phyloP scores from a whole-genome alignment of 2,329 filamentous ascomycete species.

The Myriosclerotinia duriaeana region DNA sequence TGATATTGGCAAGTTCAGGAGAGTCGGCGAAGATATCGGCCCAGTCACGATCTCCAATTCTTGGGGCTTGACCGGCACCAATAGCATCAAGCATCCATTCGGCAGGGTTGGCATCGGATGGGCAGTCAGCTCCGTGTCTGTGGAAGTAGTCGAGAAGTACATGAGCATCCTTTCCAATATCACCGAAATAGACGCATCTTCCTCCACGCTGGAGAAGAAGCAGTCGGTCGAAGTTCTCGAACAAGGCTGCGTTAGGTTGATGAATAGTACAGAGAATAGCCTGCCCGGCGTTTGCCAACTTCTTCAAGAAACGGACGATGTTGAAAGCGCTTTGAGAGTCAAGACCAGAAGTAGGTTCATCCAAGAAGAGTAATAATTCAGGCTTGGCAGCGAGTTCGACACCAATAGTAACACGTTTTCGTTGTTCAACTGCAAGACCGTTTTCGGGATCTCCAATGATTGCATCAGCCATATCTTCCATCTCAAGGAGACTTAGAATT shows the following conservation, averaged over 20 bases:
- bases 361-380: constrained; percentile 58
- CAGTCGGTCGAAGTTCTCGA: constrained; percentile 68
- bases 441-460: constrained; percentile 61
- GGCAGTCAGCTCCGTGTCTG: constrained; percentile 51
- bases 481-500: constrained; percentile 62
- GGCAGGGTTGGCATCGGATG: constrained; percentile 54
- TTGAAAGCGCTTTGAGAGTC: constrained; percentile 60
- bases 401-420: constrained; percentile 65
- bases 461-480: constrained; percentile 65
- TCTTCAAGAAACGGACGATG: constrained; percentile 59
- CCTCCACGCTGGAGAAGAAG: constrained; percentile 63
- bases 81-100: constrained; percentile 65
- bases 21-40: constrained; percentile 61
- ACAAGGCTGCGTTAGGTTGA: constrained; percentile 67
- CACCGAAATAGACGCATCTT: constrained; percentile 65
- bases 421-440: constrained; percentile 64
- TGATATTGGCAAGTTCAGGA: constrained; percentile 55
- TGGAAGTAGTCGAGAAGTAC: constrained; percentile 52
- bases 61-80: constrained; percentile 59
- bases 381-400: constrained; percentile 61
- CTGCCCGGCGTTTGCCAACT: constrained; percentile 61
- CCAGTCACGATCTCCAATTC: constrained; percentile 65
- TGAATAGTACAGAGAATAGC: constrained; percentile 71
- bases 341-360: constrained; percentile 59
- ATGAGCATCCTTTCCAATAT: constrained; percentile 62